Evolutionary conservation across 352 stramenopile genomes (phyloP).

Genomic region (Globisporangium uncinulatum): DNA sequence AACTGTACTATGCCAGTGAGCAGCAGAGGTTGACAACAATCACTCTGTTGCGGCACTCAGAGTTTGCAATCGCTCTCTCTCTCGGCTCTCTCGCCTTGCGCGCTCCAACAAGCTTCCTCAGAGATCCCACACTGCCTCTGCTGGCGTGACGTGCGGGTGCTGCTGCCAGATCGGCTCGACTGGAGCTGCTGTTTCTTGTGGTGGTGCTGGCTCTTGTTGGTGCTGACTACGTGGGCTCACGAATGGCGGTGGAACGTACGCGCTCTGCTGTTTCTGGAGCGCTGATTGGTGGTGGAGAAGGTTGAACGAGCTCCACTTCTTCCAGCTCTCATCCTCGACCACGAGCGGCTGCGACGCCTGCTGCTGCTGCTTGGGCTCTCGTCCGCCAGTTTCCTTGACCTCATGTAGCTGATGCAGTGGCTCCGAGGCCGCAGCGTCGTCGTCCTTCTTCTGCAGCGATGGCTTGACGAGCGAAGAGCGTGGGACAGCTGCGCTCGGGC

Average conservation of each 20-base stretch:
- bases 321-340: constrained; percentile 76
- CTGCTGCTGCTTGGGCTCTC: not conserved
- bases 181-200: constrained; percentile 7
- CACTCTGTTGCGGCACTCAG: no score
- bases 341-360: constrained; percentile 69
- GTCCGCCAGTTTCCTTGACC: not conserved
- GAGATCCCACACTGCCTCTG: constrained; percentile 76
- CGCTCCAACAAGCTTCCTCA: constrained; percentile 12
- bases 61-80: not conserved
- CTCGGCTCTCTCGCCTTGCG: not conserved
- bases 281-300: constrained; percentile 47
- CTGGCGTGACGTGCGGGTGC: constrained; percentile 17
- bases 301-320: constrained; percentile 73
- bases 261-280: constrained; percentile 20
- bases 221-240: constrained; percentile 21
- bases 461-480: constrained; percentile 6
- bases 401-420: not conserved
- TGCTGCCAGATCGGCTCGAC: constrained; percentile 50
- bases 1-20: no score
- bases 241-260: constrained; percentile 47
- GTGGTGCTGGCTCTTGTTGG: constrained; percentile 14
- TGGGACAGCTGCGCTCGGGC: constrained; percentile 1
- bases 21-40: no score
- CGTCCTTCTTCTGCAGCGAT: constrained; percentile 14
- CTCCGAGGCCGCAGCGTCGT: not conserved